A percentile compares a stretch with the other conserved stretches of the same genome.
Conservation (phyloP, 805 yeast species). For the Myxozyma vanderwaltii region DNA sequence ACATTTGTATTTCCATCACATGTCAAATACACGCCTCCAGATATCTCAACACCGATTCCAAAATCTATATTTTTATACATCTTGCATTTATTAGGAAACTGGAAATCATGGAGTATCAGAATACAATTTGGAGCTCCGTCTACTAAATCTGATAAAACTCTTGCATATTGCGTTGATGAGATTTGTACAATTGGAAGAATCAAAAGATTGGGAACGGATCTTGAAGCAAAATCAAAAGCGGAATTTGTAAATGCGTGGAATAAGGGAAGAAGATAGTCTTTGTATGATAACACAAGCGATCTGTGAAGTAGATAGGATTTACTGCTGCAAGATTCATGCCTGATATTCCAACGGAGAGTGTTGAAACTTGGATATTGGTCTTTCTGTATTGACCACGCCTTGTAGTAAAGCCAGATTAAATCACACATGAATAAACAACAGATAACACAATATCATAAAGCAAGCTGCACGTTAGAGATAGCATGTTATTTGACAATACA, state of each 20-base stretch:
- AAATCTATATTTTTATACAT: conserved; percentile 37
- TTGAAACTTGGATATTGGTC: too few species aligned
- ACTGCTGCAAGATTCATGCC: not conserved
- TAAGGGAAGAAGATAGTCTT: conserved; percentile 23
- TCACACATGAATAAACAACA: too few species aligned
- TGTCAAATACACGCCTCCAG: conserved; percentile 42
- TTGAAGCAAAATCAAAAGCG: conserved; percentile 49
- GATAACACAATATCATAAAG: too few species aligned
- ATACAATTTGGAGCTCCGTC: conserved; percentile 39
- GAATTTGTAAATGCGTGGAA: conserved; percentile 48
- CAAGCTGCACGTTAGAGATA: too few species aligned
- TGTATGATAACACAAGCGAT: not conserved
- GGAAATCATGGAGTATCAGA: conserved; percentile 38
- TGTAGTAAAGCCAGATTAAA: too few species aligned
- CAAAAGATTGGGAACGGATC: conserved; percentile 51
- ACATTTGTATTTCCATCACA: conserved; percentile 39
- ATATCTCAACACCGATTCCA: conserved; percentile 44
- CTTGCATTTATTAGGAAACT: conserved; percentile 28
- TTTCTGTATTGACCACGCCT: too few species aligned
- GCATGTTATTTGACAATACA: too few species aligned
- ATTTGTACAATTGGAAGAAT: conserved; percentile 49
- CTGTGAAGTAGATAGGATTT: not conserved
- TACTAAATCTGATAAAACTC: conserved; percentile 17
- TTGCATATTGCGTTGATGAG: conserved; percentile 32
- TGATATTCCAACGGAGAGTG: too few species aligned